phyloP scores from a whole-genome alignment of 2,329 filamentous ascomycete genomes.

The Colletotrichum agaves region DNA sequence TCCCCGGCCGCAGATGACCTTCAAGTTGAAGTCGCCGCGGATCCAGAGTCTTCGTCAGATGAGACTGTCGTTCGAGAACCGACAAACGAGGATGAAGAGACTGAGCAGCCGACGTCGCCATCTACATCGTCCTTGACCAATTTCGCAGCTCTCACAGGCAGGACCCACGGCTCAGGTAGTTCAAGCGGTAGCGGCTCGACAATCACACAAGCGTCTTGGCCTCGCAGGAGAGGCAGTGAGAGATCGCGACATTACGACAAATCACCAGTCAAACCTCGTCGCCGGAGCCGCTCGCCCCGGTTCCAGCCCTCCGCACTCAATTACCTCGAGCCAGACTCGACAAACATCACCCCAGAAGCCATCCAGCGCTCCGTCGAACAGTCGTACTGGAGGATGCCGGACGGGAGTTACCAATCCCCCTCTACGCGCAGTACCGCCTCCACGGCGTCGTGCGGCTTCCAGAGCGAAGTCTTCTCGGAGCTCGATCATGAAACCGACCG shows the following conservation, averaged over 20 bases:
- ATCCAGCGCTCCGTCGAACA: constrained; percentile 47
- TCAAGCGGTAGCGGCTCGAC: constrained; percentile 56
- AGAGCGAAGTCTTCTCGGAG: constrained; percentile 55
- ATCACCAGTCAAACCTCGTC: constrained; percentile 37
- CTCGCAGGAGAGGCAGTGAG: constrained; percentile 26
- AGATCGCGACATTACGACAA: constrained; percentile 35
- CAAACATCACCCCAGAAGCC: constrained; percentile 52
- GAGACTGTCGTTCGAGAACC: constrained; percentile 25
- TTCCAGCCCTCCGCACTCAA: constrained; percentile 53
- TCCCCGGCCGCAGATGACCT: constrained; percentile 1
- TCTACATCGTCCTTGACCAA: constrained; percentile 47
- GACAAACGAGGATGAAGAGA: background rate
- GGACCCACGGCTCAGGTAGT: constrained; percentile 49
- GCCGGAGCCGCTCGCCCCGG: constrained; percentile 31
- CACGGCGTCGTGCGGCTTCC: constrained; percentile 65
- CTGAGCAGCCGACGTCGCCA: constrained; percentile 42
- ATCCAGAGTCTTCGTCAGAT: constrained; percentile 28
- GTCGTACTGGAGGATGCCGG: constrained; percentile 42
- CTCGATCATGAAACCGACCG: constrained; percentile 55
- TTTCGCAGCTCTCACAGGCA: constrained; percentile 42
- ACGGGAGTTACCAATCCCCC: constrained; percentile 41
- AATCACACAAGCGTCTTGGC: constrained; percentile 48
- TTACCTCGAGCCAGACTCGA: constrained; percentile 69
- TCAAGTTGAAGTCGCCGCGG: background rate
- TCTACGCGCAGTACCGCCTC: constrained; percentile 48